A percentile compares a stretch with the other conserved stretches of the same genome.
Evolutionary conservation across 257 asterid species (phyloP).

Genomic region (Prunella vulgaris): DNA sequence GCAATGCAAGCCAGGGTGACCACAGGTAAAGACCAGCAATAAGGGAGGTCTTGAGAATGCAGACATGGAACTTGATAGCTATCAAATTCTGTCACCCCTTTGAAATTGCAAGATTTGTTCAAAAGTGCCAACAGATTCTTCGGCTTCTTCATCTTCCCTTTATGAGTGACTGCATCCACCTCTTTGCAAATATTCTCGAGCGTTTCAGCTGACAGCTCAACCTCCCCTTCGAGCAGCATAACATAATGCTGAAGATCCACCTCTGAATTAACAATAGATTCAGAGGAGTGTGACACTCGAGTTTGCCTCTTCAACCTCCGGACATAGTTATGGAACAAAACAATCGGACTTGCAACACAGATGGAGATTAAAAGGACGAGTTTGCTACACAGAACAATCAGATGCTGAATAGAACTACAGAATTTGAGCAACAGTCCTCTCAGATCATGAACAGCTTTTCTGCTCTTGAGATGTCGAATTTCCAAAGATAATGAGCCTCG

Average conservation of each 20-base stretch:
- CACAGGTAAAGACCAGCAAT: conserved; percentile 39
- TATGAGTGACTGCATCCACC: conserved; percentile 30
- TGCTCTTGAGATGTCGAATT: conserved; percentile 23
- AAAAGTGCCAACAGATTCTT: conserved; percentile 24
- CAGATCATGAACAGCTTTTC: conserved; percentile 26
- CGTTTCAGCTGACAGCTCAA: conserved; percentile 25
- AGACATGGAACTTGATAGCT: conserved; percentile 26
- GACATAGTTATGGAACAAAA: background rate
- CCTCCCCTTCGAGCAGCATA: conserved; percentile 47
- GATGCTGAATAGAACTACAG: conserved; percentile 29
- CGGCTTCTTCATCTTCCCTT: conserved; percentile 28
- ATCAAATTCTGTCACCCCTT: conserved; percentile 34
- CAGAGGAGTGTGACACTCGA: conserved; percentile 12
- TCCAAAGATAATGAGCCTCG: conserved; percentile 24
- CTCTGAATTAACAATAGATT: background rate
- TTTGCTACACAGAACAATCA: conserved; percentile 34
- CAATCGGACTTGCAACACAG: conserved; percentile 11
- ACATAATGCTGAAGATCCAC: conserved; percentile 26
- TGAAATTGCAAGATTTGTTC: conserved; percentile 29
- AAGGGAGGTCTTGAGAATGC: conserved; percentile 32
- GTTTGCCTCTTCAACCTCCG: conserved; percentile 8
- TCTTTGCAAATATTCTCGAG: conserved; percentile 27
- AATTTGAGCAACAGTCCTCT: conserved; percentile 27
- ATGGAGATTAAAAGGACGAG: conserved; percentile 25
- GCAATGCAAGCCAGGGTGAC: conserved; percentile 45